phyloP scores from a whole-genome alignment of 2,329 filamentous ascomycete species.

The Didymella glomerata region DNA sequence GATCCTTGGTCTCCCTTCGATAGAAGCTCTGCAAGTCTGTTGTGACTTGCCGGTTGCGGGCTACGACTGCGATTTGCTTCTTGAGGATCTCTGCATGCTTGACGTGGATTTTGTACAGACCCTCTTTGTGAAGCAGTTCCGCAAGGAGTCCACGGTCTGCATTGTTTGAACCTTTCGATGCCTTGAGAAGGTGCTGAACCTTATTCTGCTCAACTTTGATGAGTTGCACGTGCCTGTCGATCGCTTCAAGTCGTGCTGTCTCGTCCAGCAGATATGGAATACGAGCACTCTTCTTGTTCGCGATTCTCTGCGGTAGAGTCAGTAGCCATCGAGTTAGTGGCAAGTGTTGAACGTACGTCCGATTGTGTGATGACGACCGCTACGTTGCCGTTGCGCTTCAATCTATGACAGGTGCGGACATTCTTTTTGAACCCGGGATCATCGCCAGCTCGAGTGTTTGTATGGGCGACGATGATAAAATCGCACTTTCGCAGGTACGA shows the following conservation, averaged over 20 bases:
- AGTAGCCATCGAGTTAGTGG: not conserved
- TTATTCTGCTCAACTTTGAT: not conserved
- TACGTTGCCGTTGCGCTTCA: not conserved
- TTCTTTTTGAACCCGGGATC: not conserved
- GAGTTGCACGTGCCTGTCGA: not conserved
- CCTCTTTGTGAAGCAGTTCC: not conserved
- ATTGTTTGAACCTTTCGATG: not conserved
- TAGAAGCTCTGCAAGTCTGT: not conserved
- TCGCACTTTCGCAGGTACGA: not conserved
- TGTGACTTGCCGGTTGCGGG: not conserved
- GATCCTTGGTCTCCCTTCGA: not conserved
- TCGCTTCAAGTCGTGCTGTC: not conserved
- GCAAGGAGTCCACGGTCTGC: not conserved
- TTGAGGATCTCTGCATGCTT: not conserved
- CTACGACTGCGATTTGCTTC: not conserved
- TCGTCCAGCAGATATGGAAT: not conserved
- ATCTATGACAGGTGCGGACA: not conserved
- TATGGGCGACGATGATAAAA: not conserved
- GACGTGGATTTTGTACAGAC: not conserved
- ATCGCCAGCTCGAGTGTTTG: not conserved
- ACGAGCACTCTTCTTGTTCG: not conserved
- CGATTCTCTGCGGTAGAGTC: not conserved
- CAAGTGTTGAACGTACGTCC: not conserved
- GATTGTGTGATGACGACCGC: not conserved
- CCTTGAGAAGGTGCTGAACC: not conserved